Evolutionary conservation across 495 filamentous ascomycete genomes (phyloP).

Genomic region (Tuber melanosporum): DNA sequence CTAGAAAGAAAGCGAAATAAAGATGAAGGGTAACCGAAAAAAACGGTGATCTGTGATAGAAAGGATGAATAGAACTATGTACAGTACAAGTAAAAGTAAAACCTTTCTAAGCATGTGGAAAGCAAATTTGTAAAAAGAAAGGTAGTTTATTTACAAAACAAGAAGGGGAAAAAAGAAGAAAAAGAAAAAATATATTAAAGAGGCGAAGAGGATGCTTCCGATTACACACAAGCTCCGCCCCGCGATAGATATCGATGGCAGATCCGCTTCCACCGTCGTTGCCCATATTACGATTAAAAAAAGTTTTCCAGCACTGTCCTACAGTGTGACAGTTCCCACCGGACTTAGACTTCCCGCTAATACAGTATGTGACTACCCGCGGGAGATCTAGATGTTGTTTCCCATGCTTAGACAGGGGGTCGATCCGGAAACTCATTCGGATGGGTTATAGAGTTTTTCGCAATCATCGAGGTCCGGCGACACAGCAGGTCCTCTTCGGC

Average conservation of each 20-base stretch:
- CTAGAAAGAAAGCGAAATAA: neutral
- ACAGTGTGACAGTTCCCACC: neutral
- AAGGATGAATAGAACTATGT: neutral
- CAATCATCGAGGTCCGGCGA: neutral
- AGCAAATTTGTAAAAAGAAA: neutral
- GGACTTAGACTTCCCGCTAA: neutral
- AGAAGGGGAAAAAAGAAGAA: neutral
- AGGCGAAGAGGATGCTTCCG: neutral
- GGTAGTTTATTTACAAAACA: neutral
- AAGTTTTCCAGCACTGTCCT: neutral
- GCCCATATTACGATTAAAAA: neutral
- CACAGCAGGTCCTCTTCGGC: neutral
- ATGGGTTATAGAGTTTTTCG: neutral
- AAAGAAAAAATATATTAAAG: neutral
- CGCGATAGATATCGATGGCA: neutral
- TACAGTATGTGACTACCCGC: neutral
- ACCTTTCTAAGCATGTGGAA: neutral
- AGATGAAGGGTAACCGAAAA: neutral
- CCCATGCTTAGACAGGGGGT: neutral
- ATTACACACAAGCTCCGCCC: neutral
- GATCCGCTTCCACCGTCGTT: neutral
- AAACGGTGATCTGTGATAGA: neutral
- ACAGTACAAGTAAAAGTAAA: neutral
- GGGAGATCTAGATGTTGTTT: neutral
- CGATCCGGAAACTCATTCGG: neutral